A percentile compares a stretch with the other conserved stretches of the same genome.
Evolutionary conservation across 2,329 filamentous ascomycete genomes (phyloP).

Genomic region (Emergomyces orientalis): DNA sequence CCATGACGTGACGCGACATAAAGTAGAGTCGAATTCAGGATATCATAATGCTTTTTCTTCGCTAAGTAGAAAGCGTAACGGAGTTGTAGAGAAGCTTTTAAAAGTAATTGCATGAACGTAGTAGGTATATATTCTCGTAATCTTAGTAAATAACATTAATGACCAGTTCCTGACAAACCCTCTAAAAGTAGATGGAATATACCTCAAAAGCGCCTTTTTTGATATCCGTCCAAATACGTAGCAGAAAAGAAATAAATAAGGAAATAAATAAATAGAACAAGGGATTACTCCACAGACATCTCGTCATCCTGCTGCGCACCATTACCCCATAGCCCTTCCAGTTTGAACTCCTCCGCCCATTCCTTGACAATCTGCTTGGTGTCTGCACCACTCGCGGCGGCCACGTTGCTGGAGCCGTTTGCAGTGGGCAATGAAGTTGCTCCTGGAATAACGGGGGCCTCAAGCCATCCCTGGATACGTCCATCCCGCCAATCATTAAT

Average conservation of each 20-base stretch:
- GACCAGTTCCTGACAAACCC: neutral
- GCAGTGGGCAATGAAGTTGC: constrained; percentile 30
- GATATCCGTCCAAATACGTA: neutral
- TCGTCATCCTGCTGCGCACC: constrained; percentile 34
- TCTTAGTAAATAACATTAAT: constrained; percentile 4
- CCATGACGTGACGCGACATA: neutral
- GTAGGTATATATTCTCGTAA: constrained; percentile 4
- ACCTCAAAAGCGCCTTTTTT: constrained; percentile 2
- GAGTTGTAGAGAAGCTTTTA: neutral
- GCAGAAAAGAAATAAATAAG: neutral
- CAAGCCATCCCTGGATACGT: constrained; percentile 84
- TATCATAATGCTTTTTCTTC: neutral
- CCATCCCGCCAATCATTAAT: constrained; percentile 96
- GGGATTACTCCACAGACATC: constrained; percentile 32
- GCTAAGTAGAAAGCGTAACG: neutral
- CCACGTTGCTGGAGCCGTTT: constrained; percentile 26
- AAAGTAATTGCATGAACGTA: neutral
- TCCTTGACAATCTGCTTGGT: constrained; percentile 79
- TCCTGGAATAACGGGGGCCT: constrained; percentile 59
- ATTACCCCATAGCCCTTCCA: constrained; percentile 85
- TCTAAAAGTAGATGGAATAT: neutral
- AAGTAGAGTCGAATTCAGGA: neutral
- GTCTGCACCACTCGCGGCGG: constrained; percentile 46
- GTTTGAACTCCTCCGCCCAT: constrained; percentile 90
- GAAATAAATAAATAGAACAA: neutral